These are phyloP conservation scores for Phytomonas sp. DNA, from an alignment of 208 protist species.

Conservation along the genomic window DNA sequence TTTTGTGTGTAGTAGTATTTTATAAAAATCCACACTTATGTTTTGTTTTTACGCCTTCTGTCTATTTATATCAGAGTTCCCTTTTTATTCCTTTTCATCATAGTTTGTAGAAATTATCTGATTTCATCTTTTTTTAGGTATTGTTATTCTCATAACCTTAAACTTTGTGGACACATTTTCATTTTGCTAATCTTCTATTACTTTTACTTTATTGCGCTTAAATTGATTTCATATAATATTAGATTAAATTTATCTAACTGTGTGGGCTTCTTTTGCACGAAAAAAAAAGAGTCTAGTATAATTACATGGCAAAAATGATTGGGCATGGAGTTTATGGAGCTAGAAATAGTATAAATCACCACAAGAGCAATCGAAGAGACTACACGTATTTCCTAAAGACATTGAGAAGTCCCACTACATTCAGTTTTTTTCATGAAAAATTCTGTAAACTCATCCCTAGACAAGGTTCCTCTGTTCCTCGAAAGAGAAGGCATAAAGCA, in stretches of 20 bases:
- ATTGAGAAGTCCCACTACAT: not conserved
- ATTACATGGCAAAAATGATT: not conserved
- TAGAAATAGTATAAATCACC: not conserved
- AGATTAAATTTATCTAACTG: not conserved
- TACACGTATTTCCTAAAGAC: not conserved
- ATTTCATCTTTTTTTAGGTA: slow-evolving; percentile 9
- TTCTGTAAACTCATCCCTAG: not conserved
- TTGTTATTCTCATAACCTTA: slow-evolving; percentile 11
- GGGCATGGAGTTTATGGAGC: not conserved
- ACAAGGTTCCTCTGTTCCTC: not conserved
- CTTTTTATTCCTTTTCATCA: slow-evolving; percentile 5
- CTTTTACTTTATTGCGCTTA: not conserved
- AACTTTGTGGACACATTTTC: not conserved
- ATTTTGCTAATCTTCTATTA: not conserved
- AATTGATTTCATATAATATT: not conserved
- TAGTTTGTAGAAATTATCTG: not conserved
- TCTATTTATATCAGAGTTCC: slow-evolving; percentile 1
- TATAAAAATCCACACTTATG: not conserved
- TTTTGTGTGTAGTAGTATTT: not conserved
- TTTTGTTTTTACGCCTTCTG: not conserved
- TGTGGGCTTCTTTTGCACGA: not conserved
- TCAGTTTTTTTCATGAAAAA: not conserved
- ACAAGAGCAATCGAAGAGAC: not conserved
- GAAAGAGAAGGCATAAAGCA: not conserved
- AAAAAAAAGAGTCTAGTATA: not conserved